phyloP scores from a whole-genome alignment of 345 rosid species.

The Aquilaria yunnanensis region DNA sequence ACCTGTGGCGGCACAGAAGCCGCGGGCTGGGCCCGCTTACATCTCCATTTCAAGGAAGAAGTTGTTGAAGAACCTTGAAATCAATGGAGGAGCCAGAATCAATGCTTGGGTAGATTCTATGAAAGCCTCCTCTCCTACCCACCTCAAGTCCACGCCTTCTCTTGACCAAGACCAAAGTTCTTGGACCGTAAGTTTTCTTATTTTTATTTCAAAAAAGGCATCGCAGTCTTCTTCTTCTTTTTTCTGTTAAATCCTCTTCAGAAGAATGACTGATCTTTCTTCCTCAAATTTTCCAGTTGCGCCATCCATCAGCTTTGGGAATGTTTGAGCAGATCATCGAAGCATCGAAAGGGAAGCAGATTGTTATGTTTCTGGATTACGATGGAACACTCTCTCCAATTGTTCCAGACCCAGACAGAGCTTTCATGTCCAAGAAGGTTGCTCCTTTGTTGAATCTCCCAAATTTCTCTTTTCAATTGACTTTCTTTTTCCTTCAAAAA shows the following conservation, averaged over 20 bases:
- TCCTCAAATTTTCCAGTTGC: conserved; percentile 28
- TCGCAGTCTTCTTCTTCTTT: too few relatives aligned
- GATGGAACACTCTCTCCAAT: conserved; percentile 98
- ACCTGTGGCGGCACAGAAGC: conserved; percentile 34
- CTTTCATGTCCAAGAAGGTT: conserved; percentile 91
- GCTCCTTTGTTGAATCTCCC: not conserved
- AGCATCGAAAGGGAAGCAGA: conserved; percentile 72
- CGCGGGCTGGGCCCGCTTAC: conserved; percentile 43
- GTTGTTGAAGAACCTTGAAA: conserved; percentile 48
- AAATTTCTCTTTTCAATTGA: too few relatives aligned
- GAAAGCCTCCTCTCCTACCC: conserved; percentile 95
- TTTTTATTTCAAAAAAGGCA: not conserved
- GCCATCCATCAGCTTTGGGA: conserved; percentile 79
- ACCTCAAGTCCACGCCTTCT: conserved; percentile 42
- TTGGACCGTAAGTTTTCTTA: conserved; percentile 50
- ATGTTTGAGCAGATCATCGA: conserved; percentile 61
- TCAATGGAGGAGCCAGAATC: conserved; percentile 45
- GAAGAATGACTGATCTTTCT: conserved; percentile 4
- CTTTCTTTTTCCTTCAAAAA: not conserved
- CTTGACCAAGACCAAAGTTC: conserved; percentile 33
- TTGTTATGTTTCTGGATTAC: conserved; percentile 88
- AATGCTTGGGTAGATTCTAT: conserved; percentile 84
- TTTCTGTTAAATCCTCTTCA: not conserved
- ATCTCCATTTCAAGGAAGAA: conserved; percentile 39
- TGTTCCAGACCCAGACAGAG: conserved; percentile 84